Evolutionary conservation across 2,329 filamentous ascomycete genomes (phyloP), one percentile per base, ranked within the genome.

Genomic region (Calonectria multiphialidica): DNA sequence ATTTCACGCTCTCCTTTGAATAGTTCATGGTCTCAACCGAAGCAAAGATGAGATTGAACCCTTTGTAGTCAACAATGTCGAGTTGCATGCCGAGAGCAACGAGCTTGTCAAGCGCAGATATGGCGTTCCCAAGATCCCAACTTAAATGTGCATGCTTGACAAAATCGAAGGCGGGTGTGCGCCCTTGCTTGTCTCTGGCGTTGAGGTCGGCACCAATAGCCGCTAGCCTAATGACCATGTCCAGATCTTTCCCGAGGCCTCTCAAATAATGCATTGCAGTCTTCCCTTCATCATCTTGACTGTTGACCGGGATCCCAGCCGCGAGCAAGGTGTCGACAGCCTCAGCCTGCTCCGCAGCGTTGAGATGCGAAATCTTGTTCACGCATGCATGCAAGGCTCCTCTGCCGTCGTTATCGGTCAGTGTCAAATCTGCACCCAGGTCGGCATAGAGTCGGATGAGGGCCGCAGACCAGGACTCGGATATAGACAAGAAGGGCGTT

Each of bases 401-500:
- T 25, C 40, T 37, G 13, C 53, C 53, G 25, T 59, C 33, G 53
- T 59, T 6, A 6, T 8, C 30, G 2, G 12, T 25, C 12, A 35
- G n/a, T 5, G 33, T 76, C 33, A 71, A 73, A 47, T 80, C 49
- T 1, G 76, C 71, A 1, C 64, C 63, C 15, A 80, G 76, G 4
- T 77, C 73, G 0, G 76, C n/a, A 2, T 75, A 53, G 15, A 68
- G 74, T 35, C 61, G 21, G n/a, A 70, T 25, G 0, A 45, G 9
- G 3, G 37, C 30, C 3, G 25, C 1, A 45, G 40, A 5, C 30
- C 45, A 7, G 6, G 0, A 1, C 2, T 35, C 3, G 15, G 76
- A 9, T 25, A 67, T 21, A 16, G 59, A 55, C 2, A 80, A 45
- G 15, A 83, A 74, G 12, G 80, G 80, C 1, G 78, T 80, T 10